phyloP scores from a whole-genome alignment of 148 eudicot genomes.

The Arbutus unedo region DNA sequence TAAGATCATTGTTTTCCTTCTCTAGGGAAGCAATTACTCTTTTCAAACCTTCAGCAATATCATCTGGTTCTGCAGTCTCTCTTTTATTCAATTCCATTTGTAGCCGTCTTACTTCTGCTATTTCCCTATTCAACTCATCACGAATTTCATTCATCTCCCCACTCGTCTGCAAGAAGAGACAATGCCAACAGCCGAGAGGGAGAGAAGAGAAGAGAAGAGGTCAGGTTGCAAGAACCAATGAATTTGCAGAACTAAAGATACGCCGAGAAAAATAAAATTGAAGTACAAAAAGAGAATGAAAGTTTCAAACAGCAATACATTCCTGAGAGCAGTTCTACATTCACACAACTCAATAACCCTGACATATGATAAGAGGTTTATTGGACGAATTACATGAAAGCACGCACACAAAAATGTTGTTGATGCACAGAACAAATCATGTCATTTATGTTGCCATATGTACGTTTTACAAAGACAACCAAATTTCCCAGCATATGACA shows the following conservation, averaged over 20 bases:
- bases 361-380: neutral
- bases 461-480: neutral
- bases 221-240: neutral
- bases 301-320: neutral
- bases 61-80: slow-evolving; percentile 39
- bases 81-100: slow-evolving; percentile 61
- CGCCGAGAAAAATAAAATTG: neutral
- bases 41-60: slow-evolving; percentile 43
- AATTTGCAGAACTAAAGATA: neutral
- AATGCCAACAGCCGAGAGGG: neutral
- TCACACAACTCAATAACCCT: neutral
- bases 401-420: neutral
- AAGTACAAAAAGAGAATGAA: neutral
- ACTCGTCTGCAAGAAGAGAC: slow-evolving; percentile 40
- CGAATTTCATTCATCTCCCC: slow-evolving; percentile 45
- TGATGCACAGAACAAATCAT: neutral
- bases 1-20: slow-evolving; percentile 58
- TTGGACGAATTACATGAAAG: neutral
- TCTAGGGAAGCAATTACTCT: slow-evolving; percentile 52
- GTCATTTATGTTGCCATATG: neutral
- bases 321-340: neutral
- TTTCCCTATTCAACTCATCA: slow-evolving; percentile 60
- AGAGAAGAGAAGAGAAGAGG: neutral
- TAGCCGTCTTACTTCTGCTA: slow-evolving; percentile 51
- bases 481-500: slow-evolving; percentile 3